Conservation (phyloP, 2,329 filamentous ascomycete genomes). For the Penicillium sp. region DNA sequence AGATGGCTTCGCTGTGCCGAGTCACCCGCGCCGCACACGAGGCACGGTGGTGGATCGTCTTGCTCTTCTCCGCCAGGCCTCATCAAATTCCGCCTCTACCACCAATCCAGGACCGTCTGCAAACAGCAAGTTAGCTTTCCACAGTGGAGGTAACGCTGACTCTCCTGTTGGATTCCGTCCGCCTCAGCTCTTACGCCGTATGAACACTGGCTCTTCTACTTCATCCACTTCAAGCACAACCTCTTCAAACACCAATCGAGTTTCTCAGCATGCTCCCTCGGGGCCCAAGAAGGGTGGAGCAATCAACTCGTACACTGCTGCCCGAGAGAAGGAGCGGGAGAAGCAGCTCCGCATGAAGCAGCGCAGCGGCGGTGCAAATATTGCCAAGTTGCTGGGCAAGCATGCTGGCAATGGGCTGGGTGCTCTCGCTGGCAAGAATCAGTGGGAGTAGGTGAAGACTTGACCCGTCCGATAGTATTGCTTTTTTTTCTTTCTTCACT, state of each 20-base stretch:
- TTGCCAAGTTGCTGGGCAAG: slow-evolving; percentile 35
- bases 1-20: slow-evolving; percentile 24
- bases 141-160: slow-evolving; percentile 17
- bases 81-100: slow-evolving; percentile 36
- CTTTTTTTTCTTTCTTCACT: not conserved
- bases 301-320: slow-evolving; percentile 52
- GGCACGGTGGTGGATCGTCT: slow-evolving; percentile 42
- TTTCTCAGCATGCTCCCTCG: slow-evolving; percentile 34
- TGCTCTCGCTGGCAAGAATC: slow-evolving; percentile 30
- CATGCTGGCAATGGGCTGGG: slow-evolving; percentile 35
- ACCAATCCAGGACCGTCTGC: slow-evolving; percentile 15
- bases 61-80: slow-evolving; percentile 41
- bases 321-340: slow-evolving; percentile 54
- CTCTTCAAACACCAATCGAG: slow-evolving; percentile 20
- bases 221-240: slow-evolving; percentile 19
- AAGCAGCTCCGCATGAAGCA: slow-evolving; percentile 48
- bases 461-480: not conserved
- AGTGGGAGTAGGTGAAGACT: slow-evolving; percentile 34
- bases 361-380: slow-evolving; percentile 34
- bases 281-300: slow-evolving; percentile 54
- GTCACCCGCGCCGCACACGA: slow-evolving; percentile 35
- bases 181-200: slow-evolving; percentile 27
- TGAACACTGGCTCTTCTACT: slow-evolving; percentile 27
- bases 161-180: slow-evolving; percentile 29
- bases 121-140: slow-evolving; percentile 31